Base-by-base conservation (phyloP, 768 basidiomycete species). In the Tephrocybe rancida region DNA sequence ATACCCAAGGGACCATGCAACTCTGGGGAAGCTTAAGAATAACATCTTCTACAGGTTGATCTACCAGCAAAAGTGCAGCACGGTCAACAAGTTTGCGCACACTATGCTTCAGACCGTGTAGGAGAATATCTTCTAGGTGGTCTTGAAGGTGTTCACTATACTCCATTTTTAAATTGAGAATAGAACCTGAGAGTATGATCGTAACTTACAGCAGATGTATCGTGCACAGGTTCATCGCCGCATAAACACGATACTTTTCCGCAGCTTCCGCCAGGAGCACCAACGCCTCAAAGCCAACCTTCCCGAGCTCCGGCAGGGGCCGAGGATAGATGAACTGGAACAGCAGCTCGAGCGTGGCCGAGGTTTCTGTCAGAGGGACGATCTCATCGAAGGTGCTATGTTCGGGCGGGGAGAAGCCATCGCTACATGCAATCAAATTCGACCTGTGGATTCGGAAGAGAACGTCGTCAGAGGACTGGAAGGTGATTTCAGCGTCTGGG, bases 221-320 rank as follows among this genome's bases (percentile, higher is more conserved):
- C 6, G 46, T 44, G 27, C 59, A 64, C 5, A 57, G 43, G 18
- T 58, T 61, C 61, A 67, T 67, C 29, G 66, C 64, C 13, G 53
- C 51, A 46, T 56, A 67, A 13, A 64, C 60, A 6, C 43, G 48
- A 30, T 67, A 67, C n/a, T n/a, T n/a, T n/a, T n/a, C n/a, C n/a
- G 61, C 66, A 5, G 66, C 66, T 44, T 65, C 64, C 3, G 61
- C 60, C 11, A 67, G 37, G 6, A 32, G 0, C 25, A 46, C 49
- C 16, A 66, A 43, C 0, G 48, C 22, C 2, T 55, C 26, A 24
- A 54, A 57, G 2, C 43, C 27, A 3, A 61, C 1, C 6, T 13
- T 16, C 3, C 32, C 11, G 5, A 63, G 35, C 19, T 61, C 52
- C 13, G 62, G 57, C 16, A 25, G 44, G 29, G 50, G 39, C 24